Evolutionary conservation across 495 filamentous ascomycete species (phyloP).

Genomic region (Xeromyces bisporus): DNA sequence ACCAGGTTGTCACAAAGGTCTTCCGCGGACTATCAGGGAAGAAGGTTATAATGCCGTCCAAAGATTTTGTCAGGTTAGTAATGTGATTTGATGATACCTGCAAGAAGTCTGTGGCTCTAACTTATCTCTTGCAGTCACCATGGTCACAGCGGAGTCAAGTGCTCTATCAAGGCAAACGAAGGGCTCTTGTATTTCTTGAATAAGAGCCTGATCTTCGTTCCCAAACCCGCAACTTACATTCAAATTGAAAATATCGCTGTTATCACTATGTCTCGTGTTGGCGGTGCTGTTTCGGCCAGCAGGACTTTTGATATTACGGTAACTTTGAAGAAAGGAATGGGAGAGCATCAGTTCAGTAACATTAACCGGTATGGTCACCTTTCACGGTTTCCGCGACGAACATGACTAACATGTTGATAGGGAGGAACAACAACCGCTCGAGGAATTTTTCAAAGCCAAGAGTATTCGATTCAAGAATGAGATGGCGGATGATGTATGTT

Average conservation of each 20-base stretch:
- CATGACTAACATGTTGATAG: constrained; percentile 16
- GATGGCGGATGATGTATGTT: constrained; percentile 51
- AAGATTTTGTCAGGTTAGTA: constrained; percentile 62
- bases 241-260: constrained; percentile 76
- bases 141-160: constrained; percentile 89
- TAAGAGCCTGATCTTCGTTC: constrained; percentile 97
- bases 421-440: constrained; percentile 88
- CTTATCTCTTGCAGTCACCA: constrained; percentile 45
- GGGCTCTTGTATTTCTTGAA: constrained; percentile 94
- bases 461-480: constrained; percentile 93
- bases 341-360: constrained; percentile 92
- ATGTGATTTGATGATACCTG: background rate
- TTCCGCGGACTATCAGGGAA: constrained; percentile 89
- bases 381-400: background rate
- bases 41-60: constrained; percentile 83
- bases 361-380: constrained; percentile 59
- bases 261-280: constrained; percentile 90
- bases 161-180: constrained; percentile 97
- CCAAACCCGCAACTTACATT: constrained; percentile 94
- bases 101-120: background rate
- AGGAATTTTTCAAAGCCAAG: constrained; percentile 91
- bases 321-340: constrained; percentile 56
- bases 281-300: constrained; percentile 80
- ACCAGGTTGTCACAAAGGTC: constrained; percentile 80
- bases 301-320: constrained; percentile 96